These are phyloP conservation scores for Zygoascus tannicola DNA, from an alignment of 805 yeast genomes.

Conservation along the genomic window DNA sequence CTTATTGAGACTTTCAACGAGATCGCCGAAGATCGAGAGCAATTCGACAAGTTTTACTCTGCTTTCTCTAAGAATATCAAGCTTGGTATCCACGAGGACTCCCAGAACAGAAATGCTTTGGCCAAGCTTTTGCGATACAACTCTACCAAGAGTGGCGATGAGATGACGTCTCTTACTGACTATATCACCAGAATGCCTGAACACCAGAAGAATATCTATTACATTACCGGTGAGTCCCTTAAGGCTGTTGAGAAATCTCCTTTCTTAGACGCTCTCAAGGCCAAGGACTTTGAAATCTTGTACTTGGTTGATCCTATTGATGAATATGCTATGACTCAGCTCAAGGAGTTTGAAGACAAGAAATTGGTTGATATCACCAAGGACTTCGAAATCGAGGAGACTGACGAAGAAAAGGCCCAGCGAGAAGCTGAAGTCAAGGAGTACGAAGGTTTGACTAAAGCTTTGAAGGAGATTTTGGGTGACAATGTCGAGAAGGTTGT, in stretches of 20 bases:
- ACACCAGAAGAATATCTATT: constrained; percentile 99
- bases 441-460: constrained; percentile 88
- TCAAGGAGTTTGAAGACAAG: constrained; percentile 99
- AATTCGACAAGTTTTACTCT: constrained; percentile 95
- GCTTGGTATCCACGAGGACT: constrained; percentile 98
- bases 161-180: constrained; percentile 88
- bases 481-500: constrained; percentile 99
- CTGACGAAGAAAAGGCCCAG: constrained; percentile 91
- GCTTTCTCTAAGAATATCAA: constrained; percentile 98
- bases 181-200: constrained; percentile 99
- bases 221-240: constrained; percentile 96
- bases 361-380: constrained; percentile 97
- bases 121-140: constrained; percentile 95
- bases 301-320: constrained; percentile 99
- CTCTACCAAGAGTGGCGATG: constrained; percentile 93
- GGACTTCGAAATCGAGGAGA: constrained; percentile 93
- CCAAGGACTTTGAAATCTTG: constrained; percentile 96
- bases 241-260: constrained; percentile 99
- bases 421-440: constrained; percentile 92
- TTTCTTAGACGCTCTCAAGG: constrained; percentile 96
- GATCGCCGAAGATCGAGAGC: constrained; percentile 98
- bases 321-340: constrained; percentile 98
- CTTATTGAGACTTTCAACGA: constrained; percentile 97
- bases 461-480: constrained; percentile 94
- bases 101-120: constrained; percentile 91